These are phyloP conservation scores for Tetrahymena borealis DNA, from an alignment of 73 alveolate species.

Conservation along the genomic window DNA sequence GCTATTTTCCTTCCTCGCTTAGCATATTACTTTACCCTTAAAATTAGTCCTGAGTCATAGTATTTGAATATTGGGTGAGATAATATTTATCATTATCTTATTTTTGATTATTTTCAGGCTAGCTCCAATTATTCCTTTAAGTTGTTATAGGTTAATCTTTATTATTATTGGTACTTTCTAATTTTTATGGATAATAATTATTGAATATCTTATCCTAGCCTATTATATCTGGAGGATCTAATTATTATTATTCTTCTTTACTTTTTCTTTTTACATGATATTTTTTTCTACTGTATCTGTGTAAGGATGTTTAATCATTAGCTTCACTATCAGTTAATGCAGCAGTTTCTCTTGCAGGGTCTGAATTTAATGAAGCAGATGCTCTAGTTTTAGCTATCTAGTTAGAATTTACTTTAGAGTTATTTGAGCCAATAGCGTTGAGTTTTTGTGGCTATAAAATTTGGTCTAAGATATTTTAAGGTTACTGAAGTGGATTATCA, in stretches of 20 bases:
- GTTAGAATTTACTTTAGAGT: neutral
- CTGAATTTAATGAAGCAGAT: neutral
- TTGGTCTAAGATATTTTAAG: neutral
- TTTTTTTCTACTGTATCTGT: neutral
- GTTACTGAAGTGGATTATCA: neutral
- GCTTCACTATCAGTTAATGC: neutral
- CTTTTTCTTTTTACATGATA: neutral
- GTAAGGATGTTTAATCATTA: neutral
- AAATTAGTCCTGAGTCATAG: neutral
- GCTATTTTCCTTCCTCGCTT: neutral
- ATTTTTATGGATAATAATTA: neutral
- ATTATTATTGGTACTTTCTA: neutral
- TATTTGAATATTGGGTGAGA: neutral
- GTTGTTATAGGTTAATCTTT: neutral
- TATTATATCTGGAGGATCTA: neutral
- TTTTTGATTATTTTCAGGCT: neutral
- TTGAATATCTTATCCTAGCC: neutral
- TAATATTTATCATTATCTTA: neutral
- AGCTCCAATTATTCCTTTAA: neutral
- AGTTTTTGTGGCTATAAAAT: neutral
- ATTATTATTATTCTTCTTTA: neutral
- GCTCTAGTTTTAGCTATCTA: neutral
- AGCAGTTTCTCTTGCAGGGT: neutral
- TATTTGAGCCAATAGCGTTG: neutral
- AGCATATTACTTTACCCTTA: neutral